A percentile compares a stretch with the other conserved stretches of the same genome.
Evolutionary conservation across 1,284 basidiomycete species (phyloP).

Genomic region (Puccinia polysora): DNA sequence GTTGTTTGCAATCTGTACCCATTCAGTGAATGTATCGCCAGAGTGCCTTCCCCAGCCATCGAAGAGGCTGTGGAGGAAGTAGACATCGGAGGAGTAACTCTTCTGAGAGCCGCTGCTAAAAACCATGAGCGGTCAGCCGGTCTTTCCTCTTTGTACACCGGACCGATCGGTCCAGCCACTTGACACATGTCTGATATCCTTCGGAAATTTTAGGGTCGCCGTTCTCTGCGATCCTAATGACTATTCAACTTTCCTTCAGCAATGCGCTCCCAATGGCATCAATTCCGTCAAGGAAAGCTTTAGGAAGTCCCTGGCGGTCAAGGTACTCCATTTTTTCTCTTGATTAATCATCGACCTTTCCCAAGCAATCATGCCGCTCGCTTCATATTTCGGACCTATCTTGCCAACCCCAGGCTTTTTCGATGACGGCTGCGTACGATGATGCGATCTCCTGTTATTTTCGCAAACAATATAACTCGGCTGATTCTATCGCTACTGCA

Average conservation of each 20-base stretch:
- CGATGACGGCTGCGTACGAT: constrained; percentile 91
- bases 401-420: constrained; percentile 78
- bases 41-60: constrained; percentile 80
- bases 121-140: constrained; percentile 72
- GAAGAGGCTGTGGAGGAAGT: constrained; percentile 94
- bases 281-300: constrained; percentile 69
- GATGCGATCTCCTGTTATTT: constrained; percentile 95
- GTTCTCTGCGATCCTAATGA: constrained; percentile 92
- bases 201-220: constrained; percentile 62
- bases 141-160: no score
- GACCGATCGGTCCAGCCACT: no score
- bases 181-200: no score
- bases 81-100: constrained; percentile 97
- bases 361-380: no score
- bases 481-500: constrained; percentile 58
- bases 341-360: constrained; percentile 34
- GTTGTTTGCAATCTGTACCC: constrained; percentile 99
- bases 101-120: constrained; percentile 95
- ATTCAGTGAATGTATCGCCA: constrained; percentile 78
- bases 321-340: constrained; percentile 53
- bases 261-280: constrained; percentile 62
- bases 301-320: constrained; percentile 78
- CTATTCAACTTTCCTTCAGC: constrained; percentile 74
- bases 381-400: no score
- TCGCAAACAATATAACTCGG: constrained; percentile 85